These are phyloP conservation scores for Phytophthora quininea DNA, from an alignment of 352 stramenopile species.

Conservation along the genomic window DNA sequence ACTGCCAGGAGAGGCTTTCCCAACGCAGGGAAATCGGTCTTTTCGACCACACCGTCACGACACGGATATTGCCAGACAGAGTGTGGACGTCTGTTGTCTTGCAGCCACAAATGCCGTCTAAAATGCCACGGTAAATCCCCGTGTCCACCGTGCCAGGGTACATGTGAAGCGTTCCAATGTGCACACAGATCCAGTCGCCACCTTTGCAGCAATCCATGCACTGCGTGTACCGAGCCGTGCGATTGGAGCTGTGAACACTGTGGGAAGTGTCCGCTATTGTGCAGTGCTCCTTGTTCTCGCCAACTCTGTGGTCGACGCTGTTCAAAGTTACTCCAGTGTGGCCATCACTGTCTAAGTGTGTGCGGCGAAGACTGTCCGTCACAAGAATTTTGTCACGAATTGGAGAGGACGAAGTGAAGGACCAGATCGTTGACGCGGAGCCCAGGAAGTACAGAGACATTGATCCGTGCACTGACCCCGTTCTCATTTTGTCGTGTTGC, in stretches of 20 bases:
- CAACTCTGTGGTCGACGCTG: constrained; percentile 59
- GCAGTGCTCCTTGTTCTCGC: constrained; percentile 51
- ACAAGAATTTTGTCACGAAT: constrained; percentile 62
- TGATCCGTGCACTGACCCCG: constrained; percentile 64
- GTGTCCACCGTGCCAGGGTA: constrained; percentile 61
- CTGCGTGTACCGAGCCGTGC: constrained; percentile 74
- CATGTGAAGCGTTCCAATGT: constrained; percentile 61
- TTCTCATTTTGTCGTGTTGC: constrained; percentile 73
- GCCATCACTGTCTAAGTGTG: constrained; percentile 75
- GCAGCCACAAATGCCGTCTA: constrained; percentile 65
- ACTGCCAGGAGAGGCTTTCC: constrained; percentile 42
- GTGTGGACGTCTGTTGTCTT: constrained; percentile 71
- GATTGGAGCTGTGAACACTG: constrained; percentile 72
- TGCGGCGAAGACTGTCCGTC: constrained; percentile 75
- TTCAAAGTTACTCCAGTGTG: constrained; percentile 52
- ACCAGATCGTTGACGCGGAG: constrained; percentile 66
- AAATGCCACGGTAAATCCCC: constrained; percentile 55
- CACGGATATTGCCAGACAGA: constrained; percentile 58
- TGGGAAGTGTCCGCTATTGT: constrained; percentile 63
- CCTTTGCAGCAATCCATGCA: constrained; percentile 50
- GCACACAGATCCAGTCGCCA: constrained; percentile 65
- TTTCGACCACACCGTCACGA: constrained; percentile 39
- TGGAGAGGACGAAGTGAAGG: constrained; percentile 33
- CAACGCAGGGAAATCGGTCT: constrained; percentile 20
- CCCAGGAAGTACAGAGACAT: constrained; percentile 60